Conservation (phyloP, 306 rosid species). For the Medicago lupulina region DNA sequence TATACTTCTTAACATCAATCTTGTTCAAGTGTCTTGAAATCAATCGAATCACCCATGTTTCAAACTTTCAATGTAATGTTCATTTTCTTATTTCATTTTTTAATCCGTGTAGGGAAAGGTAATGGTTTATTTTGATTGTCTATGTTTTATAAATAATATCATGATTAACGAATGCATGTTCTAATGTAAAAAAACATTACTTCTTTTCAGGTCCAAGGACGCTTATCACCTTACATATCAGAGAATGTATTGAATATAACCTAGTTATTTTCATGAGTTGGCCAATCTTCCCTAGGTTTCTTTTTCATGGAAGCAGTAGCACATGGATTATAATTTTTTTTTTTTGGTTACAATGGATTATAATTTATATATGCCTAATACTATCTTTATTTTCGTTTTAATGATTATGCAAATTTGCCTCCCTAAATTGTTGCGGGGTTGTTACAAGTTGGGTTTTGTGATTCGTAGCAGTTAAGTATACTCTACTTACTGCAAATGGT, state of each 20-base stretch:
- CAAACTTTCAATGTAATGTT: background rate
- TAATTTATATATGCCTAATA: background rate
- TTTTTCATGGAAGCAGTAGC: background rate
- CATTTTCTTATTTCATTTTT: background rate
- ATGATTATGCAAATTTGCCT: background rate
- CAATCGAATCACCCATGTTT: background rate
- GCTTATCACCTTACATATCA: conserved; percentile 77
- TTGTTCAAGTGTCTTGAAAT: background rate
- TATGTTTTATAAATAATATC: background rate
- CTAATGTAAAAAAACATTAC: conserved; percentile 18
- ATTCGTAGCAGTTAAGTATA: background rate
- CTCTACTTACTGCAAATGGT: background rate
- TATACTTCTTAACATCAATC: conserved; percentile 2
- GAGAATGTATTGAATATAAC: conserved; percentile 60
- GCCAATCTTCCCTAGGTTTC: background rate
- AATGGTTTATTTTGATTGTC: background rate
- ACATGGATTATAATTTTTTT: background rate
- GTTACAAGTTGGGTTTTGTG: background rate
- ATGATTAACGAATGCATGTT: background rate
- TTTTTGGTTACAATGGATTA: too few species aligned
- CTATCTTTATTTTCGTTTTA: background rate
- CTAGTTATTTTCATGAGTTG: conserved; percentile 30
- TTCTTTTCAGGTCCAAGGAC: conserved; percentile 73
- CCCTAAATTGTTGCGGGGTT: background rate
- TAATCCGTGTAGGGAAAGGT: background rate